A percentile compares a stretch with the other conserved stretches of the same genome.
These are phyloP conservation scores for Saccharomycopsis malanga DNA, from an alignment of 805 yeast species.

Conservation along the genomic window DNA sequence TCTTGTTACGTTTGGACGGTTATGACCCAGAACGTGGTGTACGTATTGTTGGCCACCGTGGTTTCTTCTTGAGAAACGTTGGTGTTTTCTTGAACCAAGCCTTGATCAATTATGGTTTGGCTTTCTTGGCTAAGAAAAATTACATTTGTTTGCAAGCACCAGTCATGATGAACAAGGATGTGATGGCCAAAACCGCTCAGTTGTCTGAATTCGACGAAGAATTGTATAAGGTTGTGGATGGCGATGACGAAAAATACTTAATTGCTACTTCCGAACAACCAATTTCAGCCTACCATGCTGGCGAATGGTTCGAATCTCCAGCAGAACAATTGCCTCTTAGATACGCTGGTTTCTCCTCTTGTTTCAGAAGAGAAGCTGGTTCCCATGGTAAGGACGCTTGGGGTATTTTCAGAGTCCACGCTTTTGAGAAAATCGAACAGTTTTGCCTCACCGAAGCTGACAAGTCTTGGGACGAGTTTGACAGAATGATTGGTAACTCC, in stretches of 20 bases:
- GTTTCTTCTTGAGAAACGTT: slow-evolving; percentile 87
- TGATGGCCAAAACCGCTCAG: slow-evolving; percentile 99
- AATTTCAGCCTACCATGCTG: slow-evolving; percentile 93
- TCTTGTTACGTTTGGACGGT: slow-evolving; percentile 88
- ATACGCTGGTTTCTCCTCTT: slow-evolving; percentile 96
- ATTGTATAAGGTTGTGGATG: slow-evolving; percentile 92
- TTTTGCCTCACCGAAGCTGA: slow-evolving; percentile 95
- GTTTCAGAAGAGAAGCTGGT: slow-evolving; percentile 99
- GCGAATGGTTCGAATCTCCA: slow-evolving; percentile 98
- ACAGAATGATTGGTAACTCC: slow-evolving; percentile 83
- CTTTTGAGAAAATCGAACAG: slow-evolving; percentile 97
- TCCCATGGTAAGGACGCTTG: slow-evolving; percentile 99
- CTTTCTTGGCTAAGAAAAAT: slow-evolving; percentile 68
- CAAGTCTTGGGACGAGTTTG: slow-evolving; percentile 96
- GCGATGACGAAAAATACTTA: slow-evolving; percentile 94
- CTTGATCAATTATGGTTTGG: slow-evolving; percentile 89
- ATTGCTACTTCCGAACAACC: slow-evolving; percentile 99
- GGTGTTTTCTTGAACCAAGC: slow-evolving; percentile 99
- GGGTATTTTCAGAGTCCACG: slow-evolving; percentile 99
- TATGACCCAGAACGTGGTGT: slow-evolving; percentile 99
- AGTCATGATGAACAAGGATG: slow-evolving; percentile 99
- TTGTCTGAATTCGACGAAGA: slow-evolving; percentile 97
- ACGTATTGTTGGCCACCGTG: slow-evolving; percentile 96
- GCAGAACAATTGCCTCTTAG: slow-evolving; percentile 93
- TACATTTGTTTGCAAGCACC: slow-evolving; percentile 96